These are phyloP conservation scores for Phytophthora tubulina DNA, from an alignment of 352 stramenopile species.

Conservation along the genomic window DNA sequence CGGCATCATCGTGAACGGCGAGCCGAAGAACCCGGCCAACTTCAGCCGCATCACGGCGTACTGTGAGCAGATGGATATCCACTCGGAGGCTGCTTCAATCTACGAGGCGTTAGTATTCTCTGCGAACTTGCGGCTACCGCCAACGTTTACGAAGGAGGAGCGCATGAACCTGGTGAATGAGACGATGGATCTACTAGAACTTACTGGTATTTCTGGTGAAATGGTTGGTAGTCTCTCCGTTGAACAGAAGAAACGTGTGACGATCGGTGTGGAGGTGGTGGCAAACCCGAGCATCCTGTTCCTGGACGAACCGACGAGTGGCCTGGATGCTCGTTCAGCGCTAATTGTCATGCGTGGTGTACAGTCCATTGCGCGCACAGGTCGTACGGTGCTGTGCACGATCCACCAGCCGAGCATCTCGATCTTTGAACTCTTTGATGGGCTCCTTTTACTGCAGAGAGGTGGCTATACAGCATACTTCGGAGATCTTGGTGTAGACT, in stretches of 20 bases:
- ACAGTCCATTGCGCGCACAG: constrained; percentile 82
- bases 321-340: constrained; percentile 88
- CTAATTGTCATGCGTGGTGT: constrained; percentile 90
- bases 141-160: constrained; percentile 48
- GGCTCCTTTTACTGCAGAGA: constrained; percentile 88
- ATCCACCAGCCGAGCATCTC: constrained; percentile 75
- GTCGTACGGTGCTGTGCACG: constrained; percentile 86
- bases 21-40: constrained; percentile 76
- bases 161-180: constrained; percentile 63
- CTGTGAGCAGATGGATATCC: constrained; percentile 90
- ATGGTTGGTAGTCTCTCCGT: constrained; percentile 71
- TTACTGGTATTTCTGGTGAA: constrained; percentile 49
- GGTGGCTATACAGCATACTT: constrained; percentile 84
- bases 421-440: constrained; percentile 95
- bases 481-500: constrained; percentile 84
- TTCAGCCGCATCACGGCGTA: constrained; percentile 78
- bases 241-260: constrained; percentile 94
- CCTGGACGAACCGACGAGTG: constrained; percentile 93
- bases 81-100: constrained; percentile 87
- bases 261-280: constrained; percentile 94
- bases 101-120: constrained; percentile 93
- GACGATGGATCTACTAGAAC: constrained; percentile 66
- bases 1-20: constrained; percentile 91
- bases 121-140: constrained; percentile 83
- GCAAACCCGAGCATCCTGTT: constrained; percentile 95